Base-by-base conservation (phyloP, 805 yeast genomes). In the Candida tallmaniae region DNA sequence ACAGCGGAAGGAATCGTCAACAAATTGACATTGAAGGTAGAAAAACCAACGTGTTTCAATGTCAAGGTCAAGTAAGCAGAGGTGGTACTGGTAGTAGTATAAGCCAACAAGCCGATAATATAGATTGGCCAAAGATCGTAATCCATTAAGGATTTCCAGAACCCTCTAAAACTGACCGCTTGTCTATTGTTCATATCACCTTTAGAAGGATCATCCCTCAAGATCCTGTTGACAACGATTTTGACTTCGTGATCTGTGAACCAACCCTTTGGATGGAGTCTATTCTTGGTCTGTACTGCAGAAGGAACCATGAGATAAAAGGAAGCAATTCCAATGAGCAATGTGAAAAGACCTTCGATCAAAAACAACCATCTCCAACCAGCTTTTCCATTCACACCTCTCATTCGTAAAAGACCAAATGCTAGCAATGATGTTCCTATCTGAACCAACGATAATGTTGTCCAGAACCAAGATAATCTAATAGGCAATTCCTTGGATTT, bases 331-430 rank as follows among this genome's bases (percentile, higher is more conserved):
- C 86, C 87, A 42, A 81, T 63, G 2, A 50, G 13, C 4, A 78
- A 52, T 2, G 87, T 78, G 27, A 78, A 46, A 5, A 69, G 34
- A 4, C 88, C 87, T 50, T 80, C 85, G 34, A 82, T 65, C 13
- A 81, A 48, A 43, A 81, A 81, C 15, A 81, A 58, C 77, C 80
- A 81, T 34, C 72, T 63, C 87, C 87, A 81, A 24, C 58, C 58
- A 21, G 46, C 52, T 38, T 35, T 37, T 12, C 51, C 50, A 14
- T 29, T 23, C 6, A 34, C 25, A 6, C 54, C 51, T 23, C 53
- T 32, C 40, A 48, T 33, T 31, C 50, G 39, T 21, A 52, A 42
- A 8, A 52, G 29, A 3, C 51, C 55, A 28, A 47, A 41, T 3
- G 55, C 53, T n/a, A 51, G 32, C 10, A 52, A 27, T 2, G 55